These are phyloP conservation scores for Alnus rubra DNA, from an alignment of 306 rosid species.

Conservation along the genomic window DNA sequence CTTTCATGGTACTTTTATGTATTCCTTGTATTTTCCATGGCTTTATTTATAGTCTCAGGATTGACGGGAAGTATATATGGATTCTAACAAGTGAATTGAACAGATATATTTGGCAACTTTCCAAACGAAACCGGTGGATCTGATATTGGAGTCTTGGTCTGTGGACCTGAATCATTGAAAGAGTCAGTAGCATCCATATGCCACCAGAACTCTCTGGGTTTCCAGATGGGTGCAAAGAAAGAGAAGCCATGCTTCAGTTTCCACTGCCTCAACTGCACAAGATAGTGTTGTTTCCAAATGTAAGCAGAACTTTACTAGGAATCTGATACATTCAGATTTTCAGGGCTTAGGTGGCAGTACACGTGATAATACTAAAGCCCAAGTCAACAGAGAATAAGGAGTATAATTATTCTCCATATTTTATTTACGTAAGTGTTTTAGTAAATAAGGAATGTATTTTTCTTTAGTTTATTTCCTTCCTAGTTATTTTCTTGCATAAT, in stretches of 20 bases:
- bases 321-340: too few species aligned
- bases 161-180: slow-evolving; percentile 87
- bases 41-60: neutral
- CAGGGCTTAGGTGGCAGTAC: too few species aligned
- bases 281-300: neutral
- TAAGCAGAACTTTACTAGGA: neutral
- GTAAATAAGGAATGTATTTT: too few species aligned
- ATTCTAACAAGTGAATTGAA: slow-evolving; percentile 22
- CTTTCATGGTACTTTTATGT: slow-evolving; percentile 53
- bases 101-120: slow-evolving; percentile 61
- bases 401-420: too few species aligned
- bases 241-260: slow-evolving; percentile 49
- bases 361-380: too few species aligned
- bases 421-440: too few species aligned
- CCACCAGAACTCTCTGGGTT: slow-evolving; percentile 41
- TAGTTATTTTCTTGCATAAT: too few species aligned
- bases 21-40: neutral
- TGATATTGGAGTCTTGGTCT: slow-evolving; percentile 63
- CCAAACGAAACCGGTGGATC: slow-evolving; percentile 47
- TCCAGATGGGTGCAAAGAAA: slow-evolving; percentile 41
- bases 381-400: too few species aligned
- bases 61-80: neutral
- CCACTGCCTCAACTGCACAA: slow-evolving; percentile 71
- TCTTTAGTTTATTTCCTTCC: too few species aligned
- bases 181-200: slow-evolving; percentile 58